phyloP scores from a whole-genome alignment of 257 asterid species.

The Solanum lycopersicoides region DNA sequence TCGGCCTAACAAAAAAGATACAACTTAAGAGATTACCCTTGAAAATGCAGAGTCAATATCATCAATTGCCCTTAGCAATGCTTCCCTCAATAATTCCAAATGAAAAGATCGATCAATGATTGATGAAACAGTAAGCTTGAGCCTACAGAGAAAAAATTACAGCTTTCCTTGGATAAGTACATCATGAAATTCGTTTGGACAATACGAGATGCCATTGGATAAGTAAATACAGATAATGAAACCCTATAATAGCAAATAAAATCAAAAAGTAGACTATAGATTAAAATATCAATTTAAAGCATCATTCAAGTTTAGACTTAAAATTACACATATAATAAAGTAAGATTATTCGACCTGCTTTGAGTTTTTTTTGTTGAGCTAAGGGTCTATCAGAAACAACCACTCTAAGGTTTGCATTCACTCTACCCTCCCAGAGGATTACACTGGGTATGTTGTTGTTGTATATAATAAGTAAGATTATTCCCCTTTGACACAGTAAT shows the following conservation, averaged over 20 bases:
- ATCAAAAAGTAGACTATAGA: neutral
- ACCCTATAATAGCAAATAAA: neutral
- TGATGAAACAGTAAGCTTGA: constrained; percentile 60
- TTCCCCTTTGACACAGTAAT: neutral
- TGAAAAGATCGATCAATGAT: constrained; percentile 64
- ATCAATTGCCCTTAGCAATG: constrained; percentile 75
- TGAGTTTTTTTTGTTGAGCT: neutral
- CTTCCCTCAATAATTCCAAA: constrained; percentile 79
- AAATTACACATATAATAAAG: neutral
- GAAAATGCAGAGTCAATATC: constrained; percentile 74
- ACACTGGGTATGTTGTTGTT: neutral
- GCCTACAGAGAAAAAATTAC: constrained; percentile 29
- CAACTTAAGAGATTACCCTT: constrained; percentile 29
- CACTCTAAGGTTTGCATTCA: neutral
- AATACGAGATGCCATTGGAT: neutral
- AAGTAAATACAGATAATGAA: neutral
- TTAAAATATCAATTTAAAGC: neutral
- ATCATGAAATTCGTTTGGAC: neutral
- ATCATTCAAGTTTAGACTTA: neutral
- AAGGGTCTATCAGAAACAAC: neutral
- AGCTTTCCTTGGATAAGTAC: neutral
- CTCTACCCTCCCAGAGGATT: neutral
- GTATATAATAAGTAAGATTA: neutral
- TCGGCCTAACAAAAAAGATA: neutral
- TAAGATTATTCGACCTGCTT: neutral